Conservation (phyloP, 805 yeast species). For the Candida mattraensis region DNA sequence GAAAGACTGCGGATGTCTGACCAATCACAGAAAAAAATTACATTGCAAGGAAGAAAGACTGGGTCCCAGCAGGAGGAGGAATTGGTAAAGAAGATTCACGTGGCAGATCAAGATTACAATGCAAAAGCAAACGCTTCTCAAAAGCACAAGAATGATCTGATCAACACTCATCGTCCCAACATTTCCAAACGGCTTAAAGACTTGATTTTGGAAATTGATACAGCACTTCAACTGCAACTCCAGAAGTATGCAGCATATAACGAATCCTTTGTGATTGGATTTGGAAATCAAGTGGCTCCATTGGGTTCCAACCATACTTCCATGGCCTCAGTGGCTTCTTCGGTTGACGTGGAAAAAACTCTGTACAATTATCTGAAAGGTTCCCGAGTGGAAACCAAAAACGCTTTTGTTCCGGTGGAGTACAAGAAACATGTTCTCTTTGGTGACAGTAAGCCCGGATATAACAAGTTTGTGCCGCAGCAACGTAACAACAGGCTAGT, state of each 20-base stretch:
- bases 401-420: slow-evolving; percentile 58
- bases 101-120: slow-evolving; percentile 85
- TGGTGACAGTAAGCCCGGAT: too few species aligned
- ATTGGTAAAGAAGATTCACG: slow-evolving; percentile 70
- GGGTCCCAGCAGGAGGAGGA: slow-evolving; percentile 92
- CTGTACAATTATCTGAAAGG: slow-evolving; percentile 61
- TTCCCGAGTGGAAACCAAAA: slow-evolving; percentile 37
- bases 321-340: slow-evolving; percentile 72
- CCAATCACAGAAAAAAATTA: slow-evolving; percentile 79
- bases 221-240: slow-evolving; percentile 84
- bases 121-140: slow-evolving; percentile 72
- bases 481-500: too few species aligned
- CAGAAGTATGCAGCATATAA: slow-evolving; percentile 86
- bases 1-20: slow-evolving; percentile 77
- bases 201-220: slow-evolving; percentile 81
- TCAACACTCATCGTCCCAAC: slow-evolving; percentile 75
- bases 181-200: slow-evolving; percentile 70
- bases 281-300: slow-evolving; percentile 83
- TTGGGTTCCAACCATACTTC: slow-evolving; percentile 50
- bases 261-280: slow-evolving; percentile 78
- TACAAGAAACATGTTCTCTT: slow-evolving; percentile 72
- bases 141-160: slow-evolving; percentile 68
- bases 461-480: too few species aligned
- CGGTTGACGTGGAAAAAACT: slow-evolving; percentile 82
- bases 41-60: slow-evolving; percentile 75